phyloP scores from a whole-genome alignment of 1,284 basidiomycete species.

The Coriolopsis trogii region DNA sequence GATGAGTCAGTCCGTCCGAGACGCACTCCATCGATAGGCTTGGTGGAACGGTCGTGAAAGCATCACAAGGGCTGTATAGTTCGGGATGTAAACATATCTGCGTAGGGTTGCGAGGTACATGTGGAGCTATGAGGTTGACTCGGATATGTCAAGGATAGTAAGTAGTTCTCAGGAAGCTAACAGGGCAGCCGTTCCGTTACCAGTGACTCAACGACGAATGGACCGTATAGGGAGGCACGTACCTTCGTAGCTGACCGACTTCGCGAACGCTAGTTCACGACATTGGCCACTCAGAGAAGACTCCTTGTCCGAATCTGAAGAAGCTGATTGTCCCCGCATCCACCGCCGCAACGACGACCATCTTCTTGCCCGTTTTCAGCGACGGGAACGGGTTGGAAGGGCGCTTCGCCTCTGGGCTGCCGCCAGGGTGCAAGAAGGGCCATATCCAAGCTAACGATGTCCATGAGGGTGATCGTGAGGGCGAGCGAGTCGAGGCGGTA shows the following conservation, averaged over 20 bases:
- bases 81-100: too few relatives aligned
- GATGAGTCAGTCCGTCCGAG: too few relatives aligned
- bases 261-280: too few relatives aligned
- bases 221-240: neutral
- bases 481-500: neutral
- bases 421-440: neutral
- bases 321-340: conserved; percentile 90
- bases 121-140: too few relatives aligned
- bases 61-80: too few relatives aligned
- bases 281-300: conserved; percentile 84
- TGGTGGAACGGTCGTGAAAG: too few relatives aligned
- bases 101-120: too few relatives aligned
- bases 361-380: conserved; percentile 86
- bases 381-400: conserved; percentile 67
- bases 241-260: too few relatives aligned
- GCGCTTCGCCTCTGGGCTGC: conserved; percentile 18
- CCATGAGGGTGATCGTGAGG: conserved; percentile 7
- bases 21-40: too few relatives aligned
- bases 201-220: neutral
- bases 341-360: conserved; percentile 86
- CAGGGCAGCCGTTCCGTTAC: too few relatives aligned
- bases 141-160: too few relatives aligned
- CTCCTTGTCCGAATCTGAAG: conserved; percentile 86
- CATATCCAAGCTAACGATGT: conserved; percentile 27
- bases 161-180: neutral